Evolutionary conservation across 2,329 filamentous ascomycete genomes (phyloP), one percentile per base, ranked within the genome.

Genomic region (Monilinia vaccinii-corymbosi): DNA sequence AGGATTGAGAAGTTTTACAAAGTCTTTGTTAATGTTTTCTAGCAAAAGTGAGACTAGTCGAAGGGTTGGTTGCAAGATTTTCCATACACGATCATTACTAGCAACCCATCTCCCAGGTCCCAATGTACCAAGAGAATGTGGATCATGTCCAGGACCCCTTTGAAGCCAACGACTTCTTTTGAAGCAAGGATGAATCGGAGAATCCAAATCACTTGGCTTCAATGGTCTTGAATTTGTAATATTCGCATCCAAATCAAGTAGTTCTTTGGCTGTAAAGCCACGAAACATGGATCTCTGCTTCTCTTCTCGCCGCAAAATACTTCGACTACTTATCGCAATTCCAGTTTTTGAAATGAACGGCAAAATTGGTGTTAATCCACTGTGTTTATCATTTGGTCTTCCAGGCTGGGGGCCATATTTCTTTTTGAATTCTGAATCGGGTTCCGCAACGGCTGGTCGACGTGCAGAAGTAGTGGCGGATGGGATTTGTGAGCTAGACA

Each of bases 161-260:
- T 40, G 16, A 10, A 28, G 4, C 50, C 50, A 53, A 5, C 25
- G 36, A 6, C 14, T 5, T 13, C 51, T 55, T 32, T 8, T 7
- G 8, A 55, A 32, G 38, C 25, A 44, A 14, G 51, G 51, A 7
- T 32, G 38, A 23, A 55, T 32, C 9, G 38, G 51, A 55, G 32
- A 14, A 6, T 53, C 32, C 38, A 53, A 44, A 34, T 53, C 28
- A 10, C 25, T 44, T 32, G 3, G 25, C 38, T 44, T 53, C 38
- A 53, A 32, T 32, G 28, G 23, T 44, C 50, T 53, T 18, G 38
- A 23, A 13, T 38, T 32, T 18, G 51, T 53, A 32, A 53, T 44
- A 32, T 53, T 53, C 28, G 51, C 51, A 32, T 53, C 51, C 28
- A 53, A 34, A 44, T 53, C 51, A 44, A 53, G 51, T 21, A 53